phyloP scores from a whole-genome alignment of 129 eudicot species.

The Kitagawia praeruptora region DNA sequence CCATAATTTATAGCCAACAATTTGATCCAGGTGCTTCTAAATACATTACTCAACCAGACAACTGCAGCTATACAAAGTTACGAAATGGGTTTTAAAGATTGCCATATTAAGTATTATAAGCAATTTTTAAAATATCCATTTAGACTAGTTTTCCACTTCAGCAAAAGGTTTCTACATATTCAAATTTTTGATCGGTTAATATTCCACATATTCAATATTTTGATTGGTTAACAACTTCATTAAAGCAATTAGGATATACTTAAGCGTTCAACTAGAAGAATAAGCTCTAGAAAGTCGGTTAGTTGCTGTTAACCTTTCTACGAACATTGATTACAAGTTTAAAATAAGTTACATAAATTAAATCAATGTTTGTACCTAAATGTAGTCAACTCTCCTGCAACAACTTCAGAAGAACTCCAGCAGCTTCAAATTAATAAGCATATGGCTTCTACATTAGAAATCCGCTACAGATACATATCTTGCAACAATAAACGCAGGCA shows the following conservation, averaged over 20 bases:
- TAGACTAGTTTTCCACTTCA: neutral
- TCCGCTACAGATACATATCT: neutral
- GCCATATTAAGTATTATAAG: neutral
- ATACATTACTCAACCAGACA: neutral
- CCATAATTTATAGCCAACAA: neutral
- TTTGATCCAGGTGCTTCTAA: neutral
- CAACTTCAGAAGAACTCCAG: neutral
- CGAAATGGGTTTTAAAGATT: neutral
- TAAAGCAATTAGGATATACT: neutral
- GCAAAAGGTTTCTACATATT: neutral
- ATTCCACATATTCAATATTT: neutral
- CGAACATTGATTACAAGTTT: neutral
- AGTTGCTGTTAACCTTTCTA: neutral
- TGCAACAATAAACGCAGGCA: neutral
- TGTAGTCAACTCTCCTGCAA: slow-evolving; percentile 5
- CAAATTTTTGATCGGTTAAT: neutral
- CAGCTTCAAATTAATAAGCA: neutral
- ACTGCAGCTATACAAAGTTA: neutral
- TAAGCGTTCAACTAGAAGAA: neutral
- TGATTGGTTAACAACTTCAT: neutral
- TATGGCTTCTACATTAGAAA: slow-evolving; percentile 5
- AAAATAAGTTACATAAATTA: neutral
- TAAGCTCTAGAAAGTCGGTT: neutral
- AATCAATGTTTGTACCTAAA: too few relatives aligned
- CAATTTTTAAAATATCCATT: neutral